Evolutionary conservation across 768 basidiomycete genomes (phyloP), one percentile per base, ranked within the genome.

Genomic region (Trametes sanguinea): DNA sequence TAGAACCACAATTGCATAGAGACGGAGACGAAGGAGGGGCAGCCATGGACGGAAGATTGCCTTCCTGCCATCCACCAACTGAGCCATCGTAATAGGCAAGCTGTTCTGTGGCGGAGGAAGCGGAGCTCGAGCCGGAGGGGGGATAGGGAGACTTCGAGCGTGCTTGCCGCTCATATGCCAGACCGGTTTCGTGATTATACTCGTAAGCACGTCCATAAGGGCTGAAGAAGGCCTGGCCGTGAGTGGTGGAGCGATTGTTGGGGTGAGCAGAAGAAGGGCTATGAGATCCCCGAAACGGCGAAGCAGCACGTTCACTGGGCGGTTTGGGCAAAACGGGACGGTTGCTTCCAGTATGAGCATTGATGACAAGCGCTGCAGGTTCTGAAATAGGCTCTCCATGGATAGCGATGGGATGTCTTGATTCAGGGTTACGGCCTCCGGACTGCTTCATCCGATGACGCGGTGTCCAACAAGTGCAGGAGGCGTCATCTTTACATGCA

Each of bases 281-380:
- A 65, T 85, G 84, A 16, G 79, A 56, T 47, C 78, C 76, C 3
- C 81, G 79, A 33, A 61, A 30, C 17, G 64, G 63, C 16, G 56
- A 53, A 29, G 44, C 30, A 1, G 46, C 53, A 9, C 55, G 62
- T 6, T 58, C 52, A 7, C 29, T 43, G 8, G 66, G 55, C 2
- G 86, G 86, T 9, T 85, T 85, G 4, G 90, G 90, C 39, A 89
- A 83, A 17, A 91, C 85, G 2, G 88, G 87, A 6, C 89, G 85
- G 22, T 71, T 64, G 35, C 63, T 60, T 16, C 69, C 66, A 16
- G 56, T 17, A 32, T 68, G 67, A 8, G 69, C 72, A 32, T 50
- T 61, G 9, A 57, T 60, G 47, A 71, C 69, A 14, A 70, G 62
- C 7, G 60, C 69, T 16, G 68, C 69, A 32, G 71, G 69, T 27